Base-by-base conservation (phyloP, 345 rosid genomes). In the Carallia brachiata region DNA sequence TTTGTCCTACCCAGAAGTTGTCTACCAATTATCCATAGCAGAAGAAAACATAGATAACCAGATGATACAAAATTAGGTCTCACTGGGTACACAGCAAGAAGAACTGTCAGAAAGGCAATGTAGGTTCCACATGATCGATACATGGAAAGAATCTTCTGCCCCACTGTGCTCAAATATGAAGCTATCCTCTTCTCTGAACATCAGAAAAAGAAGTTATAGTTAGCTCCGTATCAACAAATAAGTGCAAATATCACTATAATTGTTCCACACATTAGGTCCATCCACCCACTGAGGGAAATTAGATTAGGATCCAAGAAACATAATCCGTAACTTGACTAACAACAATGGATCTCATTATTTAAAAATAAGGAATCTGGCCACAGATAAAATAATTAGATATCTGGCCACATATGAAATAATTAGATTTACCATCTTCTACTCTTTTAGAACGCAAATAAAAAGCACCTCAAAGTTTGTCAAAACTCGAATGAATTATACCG, bases 41-140 rank as follows among this genome's bases (percentile, higher is more conserved):
- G 76, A 73, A 83, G 86, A 65, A 83, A 80, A 67, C 78, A 73
- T 4, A 83, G 67, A 70, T 83, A 83, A 7, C 86, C 86, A 34
- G 70, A 73, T 65, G 83, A 80, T 39, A 76, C 47, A 52, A 70
- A 75, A 71, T 83, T 83, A 2, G 84, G 86, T 7, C 59, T 73
- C n/a, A 80, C 84, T 36, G 32, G 70, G 72, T 83, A 83, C 7
- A 83, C 80, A 8, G 84, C 68, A 4, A 80, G 62, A 56, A 83
- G 80, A 78, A 83, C 78, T 34, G 86, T 83, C 58, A 83, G 66
- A 75, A 75, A 75, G 54, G 84, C 78, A 40, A 83, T 73, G 76
- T 73, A 75, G 58, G 84, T 83, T 57, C 86, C 86, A 66, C 74
- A 80, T 67, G 86, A 80, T 30, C 76, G 83, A 62, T 83, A 83